Conservation (phyloP, 2,329 filamentous ascomycete species). For the Scorias spongiosa region DNA sequence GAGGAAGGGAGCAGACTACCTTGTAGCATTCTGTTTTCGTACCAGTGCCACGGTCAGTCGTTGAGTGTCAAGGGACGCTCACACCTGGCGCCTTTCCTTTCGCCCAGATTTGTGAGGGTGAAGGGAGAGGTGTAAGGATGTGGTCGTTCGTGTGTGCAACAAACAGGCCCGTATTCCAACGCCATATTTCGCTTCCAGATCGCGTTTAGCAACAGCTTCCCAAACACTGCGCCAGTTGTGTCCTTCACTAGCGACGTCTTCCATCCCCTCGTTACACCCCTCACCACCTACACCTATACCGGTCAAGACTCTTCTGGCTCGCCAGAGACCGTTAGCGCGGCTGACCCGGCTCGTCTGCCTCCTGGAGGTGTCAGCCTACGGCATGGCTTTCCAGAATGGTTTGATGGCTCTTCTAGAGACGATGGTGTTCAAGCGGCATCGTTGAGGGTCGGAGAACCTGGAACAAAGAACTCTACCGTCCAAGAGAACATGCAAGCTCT, state of each 20-base stretch:
- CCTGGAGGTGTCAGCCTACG: conserved; percentile 82
- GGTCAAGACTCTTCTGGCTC: conserved; percentile 52
- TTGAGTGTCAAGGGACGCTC: conserved; percentile 1
- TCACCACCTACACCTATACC: conserved; percentile 89
- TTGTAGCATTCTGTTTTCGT: conserved; percentile 1
- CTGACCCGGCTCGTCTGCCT: conserved; percentile 66
- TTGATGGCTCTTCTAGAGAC: conserved; percentile 31
- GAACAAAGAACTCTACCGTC: not conserved
- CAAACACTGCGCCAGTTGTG: conserved; percentile 63
- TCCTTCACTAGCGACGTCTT: conserved; percentile 89
- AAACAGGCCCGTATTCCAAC: conserved; percentile 68
- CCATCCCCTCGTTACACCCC: conserved; percentile 78
- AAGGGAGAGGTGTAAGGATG: too few relatives aligned
- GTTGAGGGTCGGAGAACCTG: not conserved
- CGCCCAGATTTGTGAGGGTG: too few relatives aligned
- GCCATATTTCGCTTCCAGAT: conserved; percentile 83
- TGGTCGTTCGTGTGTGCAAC: too few relatives aligned
- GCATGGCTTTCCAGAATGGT: conserved; percentile 86
- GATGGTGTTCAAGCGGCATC: not conserved
- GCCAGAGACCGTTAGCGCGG: conserved; percentile 64
- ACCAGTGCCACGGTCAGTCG: conserved; percentile 1
- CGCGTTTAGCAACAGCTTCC: conserved; percentile 70
- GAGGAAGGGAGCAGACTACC: too few relatives aligned
- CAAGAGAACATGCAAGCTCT: too few relatives aligned
- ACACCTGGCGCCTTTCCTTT: too few relatives aligned